Evolutionary conservation across 352 stramenopile species (phyloP), one percentile per base, ranked within the genome.

Genomic region (Phytophthora vignae): DNA sequence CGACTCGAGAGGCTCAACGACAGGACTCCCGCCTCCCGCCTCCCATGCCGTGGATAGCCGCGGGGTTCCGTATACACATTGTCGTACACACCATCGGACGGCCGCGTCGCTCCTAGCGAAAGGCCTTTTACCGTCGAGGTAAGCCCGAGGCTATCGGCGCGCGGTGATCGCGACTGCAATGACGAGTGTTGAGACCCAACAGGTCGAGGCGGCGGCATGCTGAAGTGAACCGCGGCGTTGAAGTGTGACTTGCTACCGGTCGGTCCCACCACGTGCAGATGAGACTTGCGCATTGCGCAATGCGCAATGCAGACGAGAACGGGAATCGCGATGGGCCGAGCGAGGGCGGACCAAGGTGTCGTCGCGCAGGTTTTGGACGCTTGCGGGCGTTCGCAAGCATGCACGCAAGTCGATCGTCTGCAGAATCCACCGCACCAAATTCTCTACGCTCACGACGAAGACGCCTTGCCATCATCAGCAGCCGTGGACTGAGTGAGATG

Each of bases 201-300:
- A 42, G 46, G n/a, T 14, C 21, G 25, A 10, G 4, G n/a, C 46
- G 25, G 25, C 2, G 3, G n/a, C 46, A 53, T 19, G 12, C 46
- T 53, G n/a, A 17, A 53, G 46, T 17, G 7, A 53, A 21, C 42
- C 3, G 46, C 46, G 17, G 40, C 59, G 44, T 73, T 73, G 59
- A 62, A 68, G 59, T 58, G 12, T 3, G 15, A 0, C 40, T 48
- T 48, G 14, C 17, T 11, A 14, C 10, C 4, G 25, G 29, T 52
- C 49, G 56, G 68, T 67, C 62, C 62, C 68, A 75, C 62, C 68
- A 75, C 62, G 63, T 72, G 69, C 52, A 72, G 69, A 72, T 72
- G 69, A 68, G 62, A 27, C 67, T 55, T n/a, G n/a, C n/a, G n/a
- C n/a, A n/a, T n/a, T n/a, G n/a, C n/a, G n/a, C n/a, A n/a, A n/a